Evolutionary conservation across 2,329 filamentous ascomycete species (phyloP), one percentile per base, ranked within the genome.

Genomic region (Ascochyta fabae): DNA sequence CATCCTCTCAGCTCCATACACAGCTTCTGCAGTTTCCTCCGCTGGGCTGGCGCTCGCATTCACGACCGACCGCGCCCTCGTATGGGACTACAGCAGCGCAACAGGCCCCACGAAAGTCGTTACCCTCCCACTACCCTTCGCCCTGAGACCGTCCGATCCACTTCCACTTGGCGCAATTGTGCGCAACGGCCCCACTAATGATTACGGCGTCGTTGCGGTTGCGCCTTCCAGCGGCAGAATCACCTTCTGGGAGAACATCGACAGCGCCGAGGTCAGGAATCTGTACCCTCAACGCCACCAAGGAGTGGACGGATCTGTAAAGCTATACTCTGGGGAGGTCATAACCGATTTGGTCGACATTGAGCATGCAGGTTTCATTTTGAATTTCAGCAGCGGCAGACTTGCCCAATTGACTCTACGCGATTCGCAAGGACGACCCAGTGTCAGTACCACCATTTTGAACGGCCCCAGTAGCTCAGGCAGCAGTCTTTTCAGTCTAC

Each of bases 171-270:
- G 92, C 49, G 86, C 90, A 16, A 84, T 99, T 48, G 88, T 97
- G 6, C 88, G 90, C 0, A 88, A 90, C 45, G 90, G 91, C 5
- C 88, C 90, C 10, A 88, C 88, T 4, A 86, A 86, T 44, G 90
- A 96, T 65, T 89, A 93, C 31, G 95, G 95, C 2, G 83, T 99
- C 34, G 86, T 99, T 26, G 85, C 97, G 34, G 83, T 98, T 34
- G 91, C 94, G 79, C 90, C 94, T 12, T 86, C 85, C 16, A 92
- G 84, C 44, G 95, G 95, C 48, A 93, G 88, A 74, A 86, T 98
- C 48, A 88, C 91, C 40, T 98, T 95, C 75, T 98, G 95, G 92
- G 95, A 98, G 73, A 96, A 92, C 35, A 90, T 98, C 60, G 92
- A 94, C 52, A 92, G 88, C 74, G 92, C 92, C 9, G 90, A 92